A percentile compares a stretch with the other conserved stretches of the same genome.
Evolutionary conservation across 371 early-diverging fungal genomes (phyloP).

Genomic region (Mortierella sp.): DNA sequence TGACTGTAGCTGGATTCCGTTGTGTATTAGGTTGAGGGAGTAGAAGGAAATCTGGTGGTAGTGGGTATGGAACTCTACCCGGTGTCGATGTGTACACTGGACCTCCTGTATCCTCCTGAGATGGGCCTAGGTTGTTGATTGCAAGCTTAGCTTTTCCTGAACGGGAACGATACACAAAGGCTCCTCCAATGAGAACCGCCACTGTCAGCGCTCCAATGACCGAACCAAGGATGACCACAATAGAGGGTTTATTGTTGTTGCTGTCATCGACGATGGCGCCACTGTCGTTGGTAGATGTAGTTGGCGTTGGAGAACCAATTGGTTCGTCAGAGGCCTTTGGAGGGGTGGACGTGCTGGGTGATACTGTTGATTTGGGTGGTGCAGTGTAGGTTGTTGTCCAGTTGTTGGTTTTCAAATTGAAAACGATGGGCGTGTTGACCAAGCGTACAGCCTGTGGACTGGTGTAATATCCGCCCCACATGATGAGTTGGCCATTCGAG

Average conservation of each 20-base stretch:
- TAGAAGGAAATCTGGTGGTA: neutral
- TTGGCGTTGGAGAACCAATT: neutral
- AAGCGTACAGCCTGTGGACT: neutral
- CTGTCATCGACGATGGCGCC: neutral
- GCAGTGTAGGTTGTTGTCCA: constrained; percentile 1
- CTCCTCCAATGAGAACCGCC: no score
- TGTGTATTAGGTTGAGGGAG: neutral
- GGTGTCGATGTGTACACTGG: neutral
- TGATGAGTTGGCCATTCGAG: constrained; percentile 19
- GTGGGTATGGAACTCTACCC: neutral
- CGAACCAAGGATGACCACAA: neutral
- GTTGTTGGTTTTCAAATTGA: neutral
- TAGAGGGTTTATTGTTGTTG: neutral
- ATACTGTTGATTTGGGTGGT: neutral
- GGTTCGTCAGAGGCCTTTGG: no score
- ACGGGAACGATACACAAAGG: neutral
- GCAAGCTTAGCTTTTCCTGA: neutral
- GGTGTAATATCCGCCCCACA: constrained; percentile 19
- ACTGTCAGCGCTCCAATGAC: neutral
- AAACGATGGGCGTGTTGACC: neutral
- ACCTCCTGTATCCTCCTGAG: neutral
- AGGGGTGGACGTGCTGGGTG: neutral
- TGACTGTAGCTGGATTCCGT: neutral
- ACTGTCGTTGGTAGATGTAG: neutral
- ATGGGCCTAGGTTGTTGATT: neutral